Percentiles rank a stretch among this genome's conserved stretches.
phyloP scores from a whole-genome alignment of 139 green algal species.

The Coelastrella sp. region DNA sequence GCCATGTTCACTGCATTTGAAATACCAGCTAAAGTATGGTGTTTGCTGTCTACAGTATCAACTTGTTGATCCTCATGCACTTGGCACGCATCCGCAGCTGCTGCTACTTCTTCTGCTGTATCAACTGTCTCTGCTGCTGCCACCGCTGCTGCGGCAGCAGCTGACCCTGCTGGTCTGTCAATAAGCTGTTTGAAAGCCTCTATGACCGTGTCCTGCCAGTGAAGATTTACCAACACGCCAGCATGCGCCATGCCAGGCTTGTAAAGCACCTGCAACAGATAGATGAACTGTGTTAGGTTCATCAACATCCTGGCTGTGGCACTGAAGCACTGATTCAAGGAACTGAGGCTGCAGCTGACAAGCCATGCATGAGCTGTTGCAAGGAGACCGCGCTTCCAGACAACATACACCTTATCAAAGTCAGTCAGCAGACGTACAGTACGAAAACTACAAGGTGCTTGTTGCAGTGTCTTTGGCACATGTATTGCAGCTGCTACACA shows the following conservation, averaged over 20 bases:
- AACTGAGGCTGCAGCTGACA: no score
- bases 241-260: slow-evolving; percentile 37
- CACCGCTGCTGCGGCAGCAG: slow-evolving; percentile 31
- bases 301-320: neutral
- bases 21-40: no score
- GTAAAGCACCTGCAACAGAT: slow-evolving; percentile 29
- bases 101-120: neutral
- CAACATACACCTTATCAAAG: no score
- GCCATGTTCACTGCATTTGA: neutral
- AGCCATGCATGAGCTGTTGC: no score
- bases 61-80: no score
- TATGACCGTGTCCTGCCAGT: slow-evolving; percentile 19
- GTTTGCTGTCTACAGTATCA: no score
- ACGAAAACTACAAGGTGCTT: no score
- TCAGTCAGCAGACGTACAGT: no score
- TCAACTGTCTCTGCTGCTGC: slow-evolving; percentile 3
- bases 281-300: neutral
- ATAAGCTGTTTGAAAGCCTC: slow-evolving; percentile 5
- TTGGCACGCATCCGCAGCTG: neutral
- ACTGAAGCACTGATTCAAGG: neutral
- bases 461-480: neutral
- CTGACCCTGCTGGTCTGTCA: neutral
- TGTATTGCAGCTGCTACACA: neutral
- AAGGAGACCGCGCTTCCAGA: no score
- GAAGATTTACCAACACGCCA: slow-evolving; percentile 3